These are phyloP conservation scores for Angomonas deanei DNA, from an alignment of 208 protist genomes.

Conservation along the genomic window DNA sequence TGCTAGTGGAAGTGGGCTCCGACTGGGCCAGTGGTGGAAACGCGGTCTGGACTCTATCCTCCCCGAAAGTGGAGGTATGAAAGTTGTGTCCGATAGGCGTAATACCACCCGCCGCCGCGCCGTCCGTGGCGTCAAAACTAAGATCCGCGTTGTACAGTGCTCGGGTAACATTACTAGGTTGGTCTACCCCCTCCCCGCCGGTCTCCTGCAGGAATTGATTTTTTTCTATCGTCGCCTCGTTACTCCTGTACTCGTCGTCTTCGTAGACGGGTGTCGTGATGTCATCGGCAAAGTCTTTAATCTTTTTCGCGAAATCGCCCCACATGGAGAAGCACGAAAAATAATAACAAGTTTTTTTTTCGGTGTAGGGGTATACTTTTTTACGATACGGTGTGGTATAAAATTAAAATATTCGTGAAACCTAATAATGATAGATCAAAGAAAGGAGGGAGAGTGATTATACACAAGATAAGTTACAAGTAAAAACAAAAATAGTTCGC, in stretches of 20 bases:
- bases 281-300: slow-evolving; percentile 73
- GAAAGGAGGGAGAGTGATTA: no score
- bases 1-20: no score
- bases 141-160: neutral
- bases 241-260: slow-evolving; percentile 15
- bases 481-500: no score
- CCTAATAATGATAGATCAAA: no score
- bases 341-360: neutral
- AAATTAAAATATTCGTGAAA: no score
- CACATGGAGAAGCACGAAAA: slow-evolving; percentile 22
- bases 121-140: neutral
- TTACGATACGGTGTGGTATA: no score
- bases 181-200: neutral
- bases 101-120: no score
- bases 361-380: neutral
- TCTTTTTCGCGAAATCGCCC: slow-evolving; percentile 50
- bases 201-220: neutral
- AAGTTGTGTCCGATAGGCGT: neutral
- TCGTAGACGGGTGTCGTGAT: slow-evolving; percentile 62
- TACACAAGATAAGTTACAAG: no score
- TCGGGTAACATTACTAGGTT: neutral
- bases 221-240: neutral
- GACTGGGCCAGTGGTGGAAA: no score
- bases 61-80: neutral
- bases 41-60: no score